Conservation (phyloP, 2,329 filamentous ascomycete genomes). For the Ophiostoma montium region DNA sequence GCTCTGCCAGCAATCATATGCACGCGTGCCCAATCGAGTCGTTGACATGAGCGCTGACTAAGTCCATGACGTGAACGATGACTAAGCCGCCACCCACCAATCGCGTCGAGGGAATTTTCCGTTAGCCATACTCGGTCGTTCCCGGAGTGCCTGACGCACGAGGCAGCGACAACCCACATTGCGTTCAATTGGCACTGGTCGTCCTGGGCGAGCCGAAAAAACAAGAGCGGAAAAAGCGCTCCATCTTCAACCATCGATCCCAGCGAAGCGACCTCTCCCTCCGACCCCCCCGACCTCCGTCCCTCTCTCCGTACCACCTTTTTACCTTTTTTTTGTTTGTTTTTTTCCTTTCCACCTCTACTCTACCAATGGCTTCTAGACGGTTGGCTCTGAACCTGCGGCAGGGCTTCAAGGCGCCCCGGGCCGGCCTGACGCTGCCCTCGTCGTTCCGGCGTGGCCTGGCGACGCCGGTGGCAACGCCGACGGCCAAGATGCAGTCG, state of each 20-base stretch:
- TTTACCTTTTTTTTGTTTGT: too few species aligned
- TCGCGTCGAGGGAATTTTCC: conserved; percentile 9
- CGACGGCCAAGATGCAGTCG: conserved; percentile 69
- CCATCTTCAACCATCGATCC: neutral
- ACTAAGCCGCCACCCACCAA: neutral
- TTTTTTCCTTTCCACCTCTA: neutral
- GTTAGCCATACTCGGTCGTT: conserved; percentile 9
- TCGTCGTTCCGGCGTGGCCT: conserved; percentile 72
- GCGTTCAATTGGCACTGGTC: neutral
- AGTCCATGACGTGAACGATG: too few species aligned
- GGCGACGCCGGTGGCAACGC: conserved; percentile 61
- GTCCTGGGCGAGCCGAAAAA: conserved; percentile 9
- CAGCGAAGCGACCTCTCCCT: too few species aligned
- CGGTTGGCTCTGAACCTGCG: conserved; percentile 92
- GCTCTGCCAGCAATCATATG: too few species aligned
- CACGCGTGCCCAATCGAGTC: too few species aligned
- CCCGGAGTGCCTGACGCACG: conserved; percentile 10
- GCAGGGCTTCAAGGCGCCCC: conserved; percentile 69
- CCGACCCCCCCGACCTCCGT: neutral
- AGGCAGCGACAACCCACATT: conserved; percentile 9
- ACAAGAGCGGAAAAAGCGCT: conserved; percentile 7
- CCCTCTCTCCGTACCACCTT: neutral
- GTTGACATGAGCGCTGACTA: too few species aligned
- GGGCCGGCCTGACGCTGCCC: conserved; percentile 67
- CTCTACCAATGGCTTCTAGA: conserved; percentile 62